phyloP scores from a whole-genome alignment of 345 rosid genomes.

The Populus simonii region DNA sequence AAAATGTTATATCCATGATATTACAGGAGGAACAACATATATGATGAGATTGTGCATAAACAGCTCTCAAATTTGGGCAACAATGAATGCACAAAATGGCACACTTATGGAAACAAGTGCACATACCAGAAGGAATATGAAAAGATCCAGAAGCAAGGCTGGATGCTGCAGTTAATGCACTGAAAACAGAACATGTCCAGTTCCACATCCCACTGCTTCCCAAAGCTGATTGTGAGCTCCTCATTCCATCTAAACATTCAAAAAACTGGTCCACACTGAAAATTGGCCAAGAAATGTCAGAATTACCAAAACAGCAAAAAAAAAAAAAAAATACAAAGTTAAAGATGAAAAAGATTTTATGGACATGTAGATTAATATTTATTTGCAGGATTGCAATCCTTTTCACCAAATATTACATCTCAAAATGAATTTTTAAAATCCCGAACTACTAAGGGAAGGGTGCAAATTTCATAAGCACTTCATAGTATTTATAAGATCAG shows the following conservation, averaged over 20 bases:
- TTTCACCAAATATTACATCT: no score
- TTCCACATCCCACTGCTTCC: constrained; percentile 96
- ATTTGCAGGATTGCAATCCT: no score
- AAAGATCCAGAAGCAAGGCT: constrained; percentile 96
- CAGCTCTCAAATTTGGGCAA: not conserved
- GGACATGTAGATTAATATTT: no score
- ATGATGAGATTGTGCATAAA: no score
- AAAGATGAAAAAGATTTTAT: no score
- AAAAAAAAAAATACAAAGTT: no score
- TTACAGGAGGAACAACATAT: no score
- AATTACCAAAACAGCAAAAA: not conserved
- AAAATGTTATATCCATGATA: no score
- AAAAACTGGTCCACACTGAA: constrained; percentile 91
- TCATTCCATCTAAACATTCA: constrained; percentile 89
- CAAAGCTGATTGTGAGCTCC: constrained; percentile 77
- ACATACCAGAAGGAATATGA: constrained; percentile 74
- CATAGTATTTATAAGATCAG: no score
- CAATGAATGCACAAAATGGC: constrained; percentile 8
- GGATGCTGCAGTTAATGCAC: constrained; percentile 96
- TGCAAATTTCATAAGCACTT: no score
- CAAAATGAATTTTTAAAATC: no score
- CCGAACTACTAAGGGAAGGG: not conserved
- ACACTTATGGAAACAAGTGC: constrained; percentile 5
- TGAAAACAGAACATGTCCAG: constrained; percentile 93
- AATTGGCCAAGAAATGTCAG: constrained; percentile 16